Evolutionary conservation across 1,139 yeast species (phyloP), one percentile per base, ranked within the genome.

Genomic region (Meyerozyma sp.): DNA sequence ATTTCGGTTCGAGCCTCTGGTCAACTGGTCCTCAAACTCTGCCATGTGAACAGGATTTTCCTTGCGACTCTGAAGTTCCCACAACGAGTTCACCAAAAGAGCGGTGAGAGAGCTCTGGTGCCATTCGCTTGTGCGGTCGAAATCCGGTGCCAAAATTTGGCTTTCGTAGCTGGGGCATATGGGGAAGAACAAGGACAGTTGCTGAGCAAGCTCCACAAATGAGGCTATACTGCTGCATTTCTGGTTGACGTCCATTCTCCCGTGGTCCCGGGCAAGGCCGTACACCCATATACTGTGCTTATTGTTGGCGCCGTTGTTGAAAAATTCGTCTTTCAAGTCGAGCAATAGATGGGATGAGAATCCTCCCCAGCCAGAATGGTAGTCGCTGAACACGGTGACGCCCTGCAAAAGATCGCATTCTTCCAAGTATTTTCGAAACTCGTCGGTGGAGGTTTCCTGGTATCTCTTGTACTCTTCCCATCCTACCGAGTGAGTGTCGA

Each of bases 351-450:
- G 73, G 32, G 68, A 61, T 1, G 87, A 64, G 52, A 86, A 83
- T 0, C 96, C 96, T 37, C 91, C 84, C 98, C 98, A 93, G 0
- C 84, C 85, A 32, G 80, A 73, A 57, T 86, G 93, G 5, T 83
- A 52, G 42, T 89, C 95, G 0, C 85, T 75, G 2, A 82, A 57
- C 0, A 87, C 45, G 50, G 84, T 85, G 10, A 91, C 49, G 1
- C 97, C 97, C 44, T 77, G 79, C 27, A 90, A 59, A 23, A 68
- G 63, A 58, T 93, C 98, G 56, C 94, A 81, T 48, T 79, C 78
- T 56, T 93, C 98, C n/a, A 93, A 58, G 40, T 76, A 64, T 4
- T 70, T 68, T 42, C 96, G 69, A 46, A 91, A 77, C 8, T 68
- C 66, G 6, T 75, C 78, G 39, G 84, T 85, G 40, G 80, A 57